Percentiles rank a stretch among this genome's conserved stretches.
Evolutionary conservation across 2,329 filamentous ascomycete species (phyloP).

Genomic region (Mycosphaerella arachidis): DNA sequence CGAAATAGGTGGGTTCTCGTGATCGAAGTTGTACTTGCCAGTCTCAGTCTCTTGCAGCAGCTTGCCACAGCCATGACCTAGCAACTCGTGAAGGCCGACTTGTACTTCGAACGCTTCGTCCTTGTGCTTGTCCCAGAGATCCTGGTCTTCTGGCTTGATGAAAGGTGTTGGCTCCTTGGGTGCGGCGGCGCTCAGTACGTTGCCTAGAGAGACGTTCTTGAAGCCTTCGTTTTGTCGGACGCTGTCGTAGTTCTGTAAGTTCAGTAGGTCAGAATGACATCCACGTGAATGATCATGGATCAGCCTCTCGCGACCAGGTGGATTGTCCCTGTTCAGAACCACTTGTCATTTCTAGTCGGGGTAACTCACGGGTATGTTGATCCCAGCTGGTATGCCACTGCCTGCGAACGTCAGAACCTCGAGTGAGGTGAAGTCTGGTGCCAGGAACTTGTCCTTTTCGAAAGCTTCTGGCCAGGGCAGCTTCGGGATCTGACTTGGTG

Average conservation of each 20-base stretch:
- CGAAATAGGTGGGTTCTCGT: slow-evolving; percentile 72
- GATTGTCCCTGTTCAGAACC: too few species aligned
- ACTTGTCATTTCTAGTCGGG: too few species aligned
- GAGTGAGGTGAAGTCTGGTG: slow-evolving; percentile 90
- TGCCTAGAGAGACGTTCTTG: slow-evolving; percentile 91
- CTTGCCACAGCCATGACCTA: slow-evolving; percentile 91
- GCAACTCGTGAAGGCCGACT: slow-evolving; percentile 87
- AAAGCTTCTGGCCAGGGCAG: slow-evolving; percentile 85
- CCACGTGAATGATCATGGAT: not conserved
- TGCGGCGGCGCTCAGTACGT: slow-evolving; percentile 85
- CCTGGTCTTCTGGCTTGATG: slow-evolving; percentile 72
- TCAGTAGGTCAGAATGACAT: slow-evolving; percentile 13
- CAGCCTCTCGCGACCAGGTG: too few species aligned
- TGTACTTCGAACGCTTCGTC: slow-evolving; percentile 91
- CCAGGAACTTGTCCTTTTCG: slow-evolving; percentile 93
- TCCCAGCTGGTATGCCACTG: slow-evolving; percentile 58
- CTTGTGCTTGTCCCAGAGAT: slow-evolving; percentile 74
- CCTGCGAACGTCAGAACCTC: slow-evolving; percentile 81
- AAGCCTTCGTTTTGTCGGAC: slow-evolving; percentile 77
- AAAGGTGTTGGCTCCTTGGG: slow-evolving; percentile 86
- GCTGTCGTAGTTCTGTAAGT: slow-evolving; percentile 62
- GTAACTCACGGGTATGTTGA: not conserved
- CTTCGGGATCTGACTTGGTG: slow-evolving; percentile 78
- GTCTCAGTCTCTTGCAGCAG: slow-evolving; percentile 82
- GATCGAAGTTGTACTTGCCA: slow-evolving; percentile 84